Evolutionary conservation across 2,329 filamentous ascomycete genomes (phyloP), one percentile per base, ranked within the genome.

Genomic region (Didymella keratinophila): DNA sequence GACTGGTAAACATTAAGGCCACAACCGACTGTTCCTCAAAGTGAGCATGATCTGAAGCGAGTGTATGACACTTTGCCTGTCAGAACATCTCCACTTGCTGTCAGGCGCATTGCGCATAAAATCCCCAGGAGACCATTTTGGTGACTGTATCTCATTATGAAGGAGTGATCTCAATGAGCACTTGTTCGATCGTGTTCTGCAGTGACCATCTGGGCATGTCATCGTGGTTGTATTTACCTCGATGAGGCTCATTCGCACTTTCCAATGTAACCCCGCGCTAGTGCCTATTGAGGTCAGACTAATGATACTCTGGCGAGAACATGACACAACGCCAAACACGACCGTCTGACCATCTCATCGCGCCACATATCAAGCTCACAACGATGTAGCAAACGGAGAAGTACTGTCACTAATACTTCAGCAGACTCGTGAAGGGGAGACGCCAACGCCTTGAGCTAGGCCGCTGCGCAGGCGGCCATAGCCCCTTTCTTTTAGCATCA

Each of bases 281-380:
- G 27, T 18, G 18, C 34, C 34, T 27, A n/a, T 36, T n/a, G 20
- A 21, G 39, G 50, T 51, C 45, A 12, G 56, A 20, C 39, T 20
- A 25, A 25, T 32, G 18, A 45, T 46, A 6, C 20, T 32, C 20
- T 20, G 16, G 61, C 47, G 46, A 36, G 3, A 36, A 36, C 10
- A 10, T 32, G 36, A 71, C 68, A 64, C 63, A 32, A 68, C 48
- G 60, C 62, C 58, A 73, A 71, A 73, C 71, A 67, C 65, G 52
- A 48, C 37, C 36, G 70, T 73, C 68, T 71, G 66, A 70, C 55
- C 45, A 62, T 62, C 47, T 47, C 52, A 54, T 20, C 49, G 46
- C 16, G 39, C n/a, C 41, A 48, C n/a, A 44, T 41, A 16, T 45
- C 20, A 27, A 42, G 28, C 11, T 3, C 9, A 16, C 41, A 44